Evolutionary conservation across 2,329 filamentous ascomycete species (phyloP).

Genomic region (Podosphaera leucotricha): DNA sequence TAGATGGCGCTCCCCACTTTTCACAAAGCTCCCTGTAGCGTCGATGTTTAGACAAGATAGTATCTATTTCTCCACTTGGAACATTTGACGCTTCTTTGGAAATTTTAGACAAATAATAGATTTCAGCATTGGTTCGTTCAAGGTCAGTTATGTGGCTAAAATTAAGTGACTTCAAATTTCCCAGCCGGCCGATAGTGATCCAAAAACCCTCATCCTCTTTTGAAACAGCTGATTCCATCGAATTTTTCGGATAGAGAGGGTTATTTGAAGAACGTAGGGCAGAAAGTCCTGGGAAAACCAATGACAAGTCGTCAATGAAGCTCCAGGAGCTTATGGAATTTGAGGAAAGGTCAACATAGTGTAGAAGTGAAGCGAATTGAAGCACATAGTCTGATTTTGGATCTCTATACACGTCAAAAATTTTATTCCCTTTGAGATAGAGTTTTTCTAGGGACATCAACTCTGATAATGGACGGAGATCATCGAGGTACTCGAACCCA

Average conservation of each 20-base stretch:
- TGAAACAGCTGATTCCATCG: background rate
- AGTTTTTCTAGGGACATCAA: slow-evolving; percentile 31
- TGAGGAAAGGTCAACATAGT: slow-evolving; percentile 48
- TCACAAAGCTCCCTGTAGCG: slow-evolving; percentile 53
- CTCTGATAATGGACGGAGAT: slow-evolving; percentile 28
- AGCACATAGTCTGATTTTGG: background rate
- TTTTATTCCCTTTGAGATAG: slow-evolving; percentile 57
- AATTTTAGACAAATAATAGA: slow-evolving; percentile 78
- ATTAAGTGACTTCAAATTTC: slow-evolving; percentile 44
- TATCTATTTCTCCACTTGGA: slow-evolving; percentile 25
- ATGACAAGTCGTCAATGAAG: slow-evolving; percentile 46
- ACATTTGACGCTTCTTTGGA: slow-evolving; percentile 46
- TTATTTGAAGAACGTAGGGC: slow-evolving; percentile 68
- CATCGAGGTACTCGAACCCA: slow-evolving; percentile 33
- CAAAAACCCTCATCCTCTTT: slow-evolving; percentile 56
- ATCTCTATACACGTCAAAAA: slow-evolving; percentile 29
- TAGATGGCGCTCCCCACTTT: slow-evolving; percentile 46
- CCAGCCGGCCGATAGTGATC: slow-evolving; percentile 59
- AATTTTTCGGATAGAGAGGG: slow-evolving; percentile 39
- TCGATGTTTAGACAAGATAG: slow-evolving; percentile 39
- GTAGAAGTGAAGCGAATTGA: slow-evolving; percentile 9
- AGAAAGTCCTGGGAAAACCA: slow-evolving; percentile 46
- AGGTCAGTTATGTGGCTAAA: slow-evolving; percentile 45
- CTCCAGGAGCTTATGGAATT: slow-evolving; percentile 46
- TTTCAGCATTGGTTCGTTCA: slow-evolving; percentile 70